Evolutionary conservation across 306 rosid species (phyloP), one percentile per base, ranked within the genome.

Genomic region (Clitoria ternatea): DNA sequence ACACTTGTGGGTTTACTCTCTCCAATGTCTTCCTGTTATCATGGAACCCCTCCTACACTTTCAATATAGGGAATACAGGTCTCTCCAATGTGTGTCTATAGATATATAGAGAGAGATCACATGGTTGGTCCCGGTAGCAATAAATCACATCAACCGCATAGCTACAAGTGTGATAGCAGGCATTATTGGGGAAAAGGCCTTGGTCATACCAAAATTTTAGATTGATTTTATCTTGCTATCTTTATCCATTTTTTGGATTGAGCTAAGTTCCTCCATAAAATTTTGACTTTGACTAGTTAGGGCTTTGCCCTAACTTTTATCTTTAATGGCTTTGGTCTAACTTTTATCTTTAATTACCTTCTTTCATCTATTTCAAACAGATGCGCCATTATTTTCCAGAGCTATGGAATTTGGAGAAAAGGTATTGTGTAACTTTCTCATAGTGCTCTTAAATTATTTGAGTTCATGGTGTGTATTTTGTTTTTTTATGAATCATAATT

Each of bases 391-490:
- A 78, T 79, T 90, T 94, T 76, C 90, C 97, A 0, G 98, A 94
- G 77, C 80, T 90, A 30, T 94, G 97, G 96, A 80, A 77, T 77
- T 68, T 94, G 85, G 96, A 90, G 73, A 87, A 90, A 70, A 90
- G 90, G 97, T 94, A 80, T 14, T 37, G 59, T 61, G n/a, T 48
- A 30, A 44, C 56, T 76, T 67, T 54, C 53, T 39, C 23, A 27
- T 22, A 48, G 35, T 35, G 20, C 54, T 70, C 27, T 19, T 64
- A 67, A 11, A 32, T 69, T 67, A 50, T 79, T 68, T 29, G 53
- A 61, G 30, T 26, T 27, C 6, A n/a, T 13, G 35, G 4, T 48
- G 15, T 23, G 45, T 44, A 7, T 37, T 35, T 18, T n/a, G n/a
- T n/a, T 36, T 59, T 48, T 26, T 75, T 14, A 20, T n/a, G n/a